Evolutionary conservation across 768 basidiomycete genomes (phyloP).

Genomic region (Serpula lacrymans): DNA sequence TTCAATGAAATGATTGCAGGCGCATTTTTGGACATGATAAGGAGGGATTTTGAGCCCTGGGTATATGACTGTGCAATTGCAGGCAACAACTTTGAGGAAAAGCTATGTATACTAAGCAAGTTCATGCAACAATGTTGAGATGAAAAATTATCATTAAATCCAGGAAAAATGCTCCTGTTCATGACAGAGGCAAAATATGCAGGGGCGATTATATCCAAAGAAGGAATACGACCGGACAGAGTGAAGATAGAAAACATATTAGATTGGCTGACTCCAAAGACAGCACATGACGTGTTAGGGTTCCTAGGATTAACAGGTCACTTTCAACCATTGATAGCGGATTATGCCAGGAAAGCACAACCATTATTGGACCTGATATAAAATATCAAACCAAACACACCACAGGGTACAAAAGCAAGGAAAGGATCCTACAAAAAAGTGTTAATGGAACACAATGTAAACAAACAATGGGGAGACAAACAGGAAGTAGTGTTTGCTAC

Average conservation of each 20-base stretch:
- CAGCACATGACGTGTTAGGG: conserved; percentile 12
- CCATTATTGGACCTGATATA: conserved; percentile 4
- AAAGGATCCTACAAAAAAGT: no score
- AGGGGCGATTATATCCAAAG: conserved; percentile 22
- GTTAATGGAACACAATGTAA: no score
- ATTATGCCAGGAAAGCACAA: conserved; percentile 4
- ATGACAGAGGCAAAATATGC: conserved; percentile 17
- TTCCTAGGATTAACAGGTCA: conserved; percentile 3
- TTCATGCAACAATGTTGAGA: conserved; percentile 27
- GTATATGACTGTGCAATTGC: conserved; percentile 37
- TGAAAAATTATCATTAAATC: conserved; percentile 23
- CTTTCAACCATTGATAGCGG: conserved; percentile 1
- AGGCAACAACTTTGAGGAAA: conserved; percentile 28
- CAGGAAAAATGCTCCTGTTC: neutral
- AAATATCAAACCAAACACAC: no score
- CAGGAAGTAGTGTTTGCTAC: conserved; percentile 41
- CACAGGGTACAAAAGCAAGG: no score
- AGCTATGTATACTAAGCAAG: conserved; percentile 17
- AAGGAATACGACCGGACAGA: conserved; percentile 21
- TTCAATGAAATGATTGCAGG: conserved; percentile 32
- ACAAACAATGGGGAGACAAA: no score
- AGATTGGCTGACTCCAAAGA: conserved; percentile 23
- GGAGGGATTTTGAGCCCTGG: conserved; percentile 36
- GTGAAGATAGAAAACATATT: conserved; percentile 25
- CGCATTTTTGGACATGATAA: conserved; percentile 13